A percentile compares a stretch with the other conserved stretches of the same genome.
phyloP scores from a whole-genome alignment of 1,139 yeast species.

The Hemisphaericaspora lyxosophila region DNA sequence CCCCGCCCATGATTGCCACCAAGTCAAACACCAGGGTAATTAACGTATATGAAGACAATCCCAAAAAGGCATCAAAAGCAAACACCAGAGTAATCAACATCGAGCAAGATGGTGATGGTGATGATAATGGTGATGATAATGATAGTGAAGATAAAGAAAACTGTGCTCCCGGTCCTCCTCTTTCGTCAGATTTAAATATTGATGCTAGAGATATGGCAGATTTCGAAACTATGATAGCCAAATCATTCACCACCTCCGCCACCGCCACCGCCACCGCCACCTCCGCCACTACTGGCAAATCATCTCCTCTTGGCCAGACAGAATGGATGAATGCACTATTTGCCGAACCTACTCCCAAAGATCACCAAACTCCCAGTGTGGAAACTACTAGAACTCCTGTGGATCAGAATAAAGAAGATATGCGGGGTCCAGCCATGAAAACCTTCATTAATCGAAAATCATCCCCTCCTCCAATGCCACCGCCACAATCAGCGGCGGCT shows the following conservation, averaged over 20 bases:
- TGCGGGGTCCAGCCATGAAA: conserved; percentile 30
- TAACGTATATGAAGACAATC: conserved; percentile 26
- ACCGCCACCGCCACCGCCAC: too few species aligned
- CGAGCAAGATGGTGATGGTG: conserved; percentile 33
- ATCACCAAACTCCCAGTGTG: conserved; percentile 41
- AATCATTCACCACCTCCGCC: conserved; percentile 33
- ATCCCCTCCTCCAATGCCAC: conserved; percentile 13
- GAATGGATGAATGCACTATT: conserved; percentile 42
- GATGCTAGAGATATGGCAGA: conserved; percentile 25
- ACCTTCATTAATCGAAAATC: conserved; percentile 29
- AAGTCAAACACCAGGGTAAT: conserved; percentile 48
- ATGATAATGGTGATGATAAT: conserved; percentile 37
- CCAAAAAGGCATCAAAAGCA: conserved; percentile 48
- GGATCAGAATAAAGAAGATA: conserved; percentile 21
- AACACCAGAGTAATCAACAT: conserved; percentile 46
- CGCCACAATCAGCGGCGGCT: conserved; percentile 18
- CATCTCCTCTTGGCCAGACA: conserved; percentile 26
- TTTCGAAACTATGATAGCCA: conserved; percentile 40
- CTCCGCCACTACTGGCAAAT: conserved; percentile 25
- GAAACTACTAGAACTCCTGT: conserved; percentile 29
- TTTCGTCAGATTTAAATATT: conserved; percentile 12
- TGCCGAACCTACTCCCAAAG: conserved; percentile 49
- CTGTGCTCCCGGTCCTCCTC: conserved; percentile 33
- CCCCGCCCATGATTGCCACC: conserved; percentile 53
- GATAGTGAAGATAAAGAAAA: conserved; percentile 47